A percentile compares a stretch with the other conserved stretches of the same genome.
Evolutionary conservation across 306 rosid genomes (phyloP).

Genomic region (Leucaena leucocephala): DNA sequence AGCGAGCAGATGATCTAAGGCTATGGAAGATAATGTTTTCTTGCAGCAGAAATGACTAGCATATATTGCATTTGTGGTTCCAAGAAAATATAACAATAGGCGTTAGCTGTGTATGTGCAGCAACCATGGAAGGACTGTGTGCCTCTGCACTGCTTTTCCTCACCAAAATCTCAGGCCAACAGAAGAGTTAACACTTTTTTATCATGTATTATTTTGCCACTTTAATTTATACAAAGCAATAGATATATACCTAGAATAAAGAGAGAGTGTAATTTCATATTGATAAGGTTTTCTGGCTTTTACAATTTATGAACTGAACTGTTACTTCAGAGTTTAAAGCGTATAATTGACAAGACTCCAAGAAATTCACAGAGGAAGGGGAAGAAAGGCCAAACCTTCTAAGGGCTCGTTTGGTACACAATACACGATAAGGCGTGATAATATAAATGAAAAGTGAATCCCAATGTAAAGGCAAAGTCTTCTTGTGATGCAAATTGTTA

Average conservation of each 20-base stretch:
- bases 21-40: slow-evolving; percentile 12
- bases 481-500: slow-evolving; percentile 45
- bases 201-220: not conserved
- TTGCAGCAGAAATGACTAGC: slow-evolving; percentile 26
- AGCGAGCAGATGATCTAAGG: slow-evolving; percentile 42
- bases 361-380: not conserved
- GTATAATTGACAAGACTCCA: not conserved
- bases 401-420: not conserved
- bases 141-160: slow-evolving; percentile 21
- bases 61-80: not conserved
- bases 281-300: slow-evolving; percentile 16
- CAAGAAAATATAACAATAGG: slow-evolving; percentile 2
- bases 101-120: slow-evolving; percentile 24
- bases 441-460: slow-evolving; percentile 34
- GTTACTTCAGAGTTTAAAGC: not conserved
- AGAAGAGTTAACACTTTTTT: slow-evolving; percentile 22
- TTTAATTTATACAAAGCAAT: slow-evolving; percentile 12
- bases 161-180: not conserved
- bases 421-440: not conserved
- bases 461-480: slow-evolving; percentile 50
- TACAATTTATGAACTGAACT: not conserved
- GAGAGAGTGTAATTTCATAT: not conserved
- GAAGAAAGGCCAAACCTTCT: slow-evolving; percentile 14
- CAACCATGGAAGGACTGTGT: slow-evolving; percentile 2
- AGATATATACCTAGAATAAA: slow-evolving; percentile 23